Evolutionary conservation across 1,284 basidiomycete genomes (phyloP), one percentile per base, ranked within the genome.

Genomic region (Boletellus deceptivus): DNA sequence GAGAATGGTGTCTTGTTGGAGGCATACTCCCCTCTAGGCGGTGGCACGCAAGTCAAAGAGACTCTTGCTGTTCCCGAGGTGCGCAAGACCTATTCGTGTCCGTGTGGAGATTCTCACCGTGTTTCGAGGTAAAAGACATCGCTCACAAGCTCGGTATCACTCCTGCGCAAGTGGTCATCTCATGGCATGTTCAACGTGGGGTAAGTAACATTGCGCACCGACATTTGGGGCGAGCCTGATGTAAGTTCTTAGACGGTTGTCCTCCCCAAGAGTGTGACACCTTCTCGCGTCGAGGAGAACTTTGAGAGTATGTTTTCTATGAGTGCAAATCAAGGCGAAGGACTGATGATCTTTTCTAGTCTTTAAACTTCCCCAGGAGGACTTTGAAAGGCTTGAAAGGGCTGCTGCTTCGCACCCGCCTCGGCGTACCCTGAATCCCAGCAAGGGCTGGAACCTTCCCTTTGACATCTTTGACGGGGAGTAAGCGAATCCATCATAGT

Each of bases 11-110:
- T 91, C 45, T 73, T 89, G 10, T 76, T 91, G 16, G 83, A 91
- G 63, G 86, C 87, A 17, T 91, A 91, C 71, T 90, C 89, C 38
- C 89, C 89, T 10, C 76, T 91, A 4, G 88, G 92, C 56, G 83
- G 81, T 65, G 78, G 71, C 52, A 73, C 72, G 46, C 76, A 79
- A 57, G 85, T 86, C 16, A 72, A 75, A 47, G 72, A 79, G 51
- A 76, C 76, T 8, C 74, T 86, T 41, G 56, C 69, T 25, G 68
- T 83, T 17, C 83, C 82, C 3, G 79, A 77, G 65, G 81, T 82
- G 50, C 14, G 47, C 16, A 4, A 17, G 7, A 31, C 18, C 20
- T 1, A 4, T 8, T 14, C 5, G n/a, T 3, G 11, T 1, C 11
- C 25, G 0, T 24, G 9, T 29, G 10, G 2, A n/a, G 35, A 36